Percentiles rank a stretch among this genome's conserved stretches.
Conservation (phyloP, 176 grass and related monocot species). For the Musa itinerans region DNA sequence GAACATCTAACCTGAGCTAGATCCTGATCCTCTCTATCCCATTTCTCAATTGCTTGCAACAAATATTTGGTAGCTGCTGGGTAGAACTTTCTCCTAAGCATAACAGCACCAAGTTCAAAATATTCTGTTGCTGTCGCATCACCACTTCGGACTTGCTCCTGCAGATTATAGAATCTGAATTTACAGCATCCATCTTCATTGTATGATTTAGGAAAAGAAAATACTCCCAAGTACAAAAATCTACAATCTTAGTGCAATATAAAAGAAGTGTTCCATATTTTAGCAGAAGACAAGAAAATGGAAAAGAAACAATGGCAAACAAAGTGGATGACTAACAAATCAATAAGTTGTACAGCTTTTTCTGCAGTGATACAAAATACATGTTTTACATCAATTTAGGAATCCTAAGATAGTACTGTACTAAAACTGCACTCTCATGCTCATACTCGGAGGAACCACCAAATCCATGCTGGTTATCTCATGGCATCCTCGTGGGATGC, state of each 20-base stretch:
- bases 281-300: not conserved
- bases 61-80: slow-evolving; percentile 92
- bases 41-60: slow-evolving; percentile 83
- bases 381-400: too few relatives aligned
- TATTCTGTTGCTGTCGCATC: slow-evolving; percentile 81
- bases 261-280: not conserved
- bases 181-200: not conserved
- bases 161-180: slow-evolving; percentile 3
- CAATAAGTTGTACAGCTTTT: too few relatives aligned
- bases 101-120: slow-evolving; percentile 97
- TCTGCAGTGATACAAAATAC: too few relatives aligned
- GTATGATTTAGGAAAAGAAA: too few relatives aligned
- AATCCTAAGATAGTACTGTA: too few relatives aligned
- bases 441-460: too few relatives aligned
- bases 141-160: slow-evolving; percentile 98
- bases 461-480: too few relatives aligned
- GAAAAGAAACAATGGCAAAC: not conserved
- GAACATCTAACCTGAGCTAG: slow-evolving; percentile 65
- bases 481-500: too few relatives aligned
- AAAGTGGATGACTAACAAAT: not conserved
- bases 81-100: slow-evolving; percentile 96
- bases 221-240: too few relatives aligned
- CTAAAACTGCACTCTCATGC: too few relatives aligned
- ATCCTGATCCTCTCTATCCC: slow-evolving; percentile 87
- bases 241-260: not conserved